Conservation (phyloP, 2,329 filamentous ascomycete species). For the Camptophora hylomeconis region DNA sequence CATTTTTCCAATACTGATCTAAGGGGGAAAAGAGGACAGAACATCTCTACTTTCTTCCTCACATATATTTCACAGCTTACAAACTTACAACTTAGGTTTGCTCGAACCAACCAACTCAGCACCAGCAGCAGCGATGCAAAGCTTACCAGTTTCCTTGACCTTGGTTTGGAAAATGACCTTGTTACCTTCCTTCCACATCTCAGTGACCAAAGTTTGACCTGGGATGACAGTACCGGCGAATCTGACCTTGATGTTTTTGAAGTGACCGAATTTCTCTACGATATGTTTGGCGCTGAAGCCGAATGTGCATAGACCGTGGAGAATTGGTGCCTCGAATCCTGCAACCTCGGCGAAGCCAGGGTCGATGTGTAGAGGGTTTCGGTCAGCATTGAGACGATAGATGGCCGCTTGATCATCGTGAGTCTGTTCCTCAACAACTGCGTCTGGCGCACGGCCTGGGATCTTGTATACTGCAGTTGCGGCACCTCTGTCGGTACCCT, state of each 20-base stretch:
- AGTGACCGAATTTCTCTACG: constrained; percentile 66
- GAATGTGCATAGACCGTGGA: constrained; percentile 94
- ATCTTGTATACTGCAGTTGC: constrained; percentile 68
- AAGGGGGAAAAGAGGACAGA: not conserved
- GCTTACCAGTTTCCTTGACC: constrained; percentile 86
- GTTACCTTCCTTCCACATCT: constrained; percentile 84
- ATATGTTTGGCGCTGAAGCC: constrained; percentile 86
- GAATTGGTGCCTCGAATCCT: constrained; percentile 85
- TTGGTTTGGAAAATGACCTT: constrained; percentile 74
- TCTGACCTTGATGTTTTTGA: constrained; percentile 84
- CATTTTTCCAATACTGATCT: no score
- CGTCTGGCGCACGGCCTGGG: constrained; percentile 65
- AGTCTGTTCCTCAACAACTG: constrained; percentile 73
- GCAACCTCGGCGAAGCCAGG: constrained; percentile 88
- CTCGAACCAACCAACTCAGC: constrained; percentile 52
- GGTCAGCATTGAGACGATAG: constrained; percentile 86
- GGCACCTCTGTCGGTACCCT: constrained; percentile 63
- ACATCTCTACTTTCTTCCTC: not conserved
- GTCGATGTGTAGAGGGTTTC: constrained; percentile 94
- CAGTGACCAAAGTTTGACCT: constrained; percentile 68
- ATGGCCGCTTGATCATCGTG: constrained; percentile 83
- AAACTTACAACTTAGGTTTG: constrained; percentile 37
- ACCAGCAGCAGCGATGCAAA: constrained; percentile 68
- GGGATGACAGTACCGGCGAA: constrained; percentile 74
- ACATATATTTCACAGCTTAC: no score